phyloP scores from a whole-genome alignment of 169 alveolate genomes.

The Cryptosporidium canis region DNA sequence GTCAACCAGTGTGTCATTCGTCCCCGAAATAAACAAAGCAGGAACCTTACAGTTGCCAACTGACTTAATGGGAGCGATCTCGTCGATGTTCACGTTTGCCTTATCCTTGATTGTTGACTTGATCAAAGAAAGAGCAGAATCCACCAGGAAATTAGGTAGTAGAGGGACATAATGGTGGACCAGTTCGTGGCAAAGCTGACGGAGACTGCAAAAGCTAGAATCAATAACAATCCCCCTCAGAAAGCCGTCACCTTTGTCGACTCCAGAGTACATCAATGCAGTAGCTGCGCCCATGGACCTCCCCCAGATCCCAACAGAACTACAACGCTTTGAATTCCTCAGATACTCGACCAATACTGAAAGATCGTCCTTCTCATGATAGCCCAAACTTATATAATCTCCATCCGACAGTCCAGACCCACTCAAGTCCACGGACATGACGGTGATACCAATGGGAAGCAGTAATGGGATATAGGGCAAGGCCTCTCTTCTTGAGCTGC shows the following conservation, averaged over 20 bases:
- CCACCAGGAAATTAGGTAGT: constrained; percentile 39
- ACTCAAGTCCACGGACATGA: constrained; percentile 89
- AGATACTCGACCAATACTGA: constrained; percentile 84
- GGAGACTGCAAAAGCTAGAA: constrained; percentile 81
- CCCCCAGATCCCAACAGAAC: constrained; percentile 93
- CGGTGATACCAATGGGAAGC: constrained; percentile 87
- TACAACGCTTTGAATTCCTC: constrained; percentile 82
- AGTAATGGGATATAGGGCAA: constrained; percentile 84
- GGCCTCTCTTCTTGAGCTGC: constrained; percentile 90
- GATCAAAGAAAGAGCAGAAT: constrained; percentile 58
- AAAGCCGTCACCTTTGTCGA: constrained; percentile 83
- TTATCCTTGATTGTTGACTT: constrained; percentile 78
- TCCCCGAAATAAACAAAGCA: constrained; percentile 81
- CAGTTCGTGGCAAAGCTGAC: constrained; percentile 76
- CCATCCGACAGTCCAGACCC: constrained; percentile 89
- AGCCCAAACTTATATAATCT: constrained; percentile 87
- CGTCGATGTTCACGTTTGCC: constrained; percentile 85
- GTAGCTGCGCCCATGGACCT: constrained; percentile 96
- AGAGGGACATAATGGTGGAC: constrained; percentile 58
- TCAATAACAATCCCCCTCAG: constrained; percentile 92
- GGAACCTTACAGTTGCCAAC: constrained; percentile 87
- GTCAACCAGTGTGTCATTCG: constrained; percentile 74
- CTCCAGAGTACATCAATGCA: constrained; percentile 86
- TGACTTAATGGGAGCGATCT: constrained; percentile 81
- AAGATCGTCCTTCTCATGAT: constrained; percentile 89